Evolutionary conservation across 2,329 filamentous ascomycete genomes (phyloP), one percentile per base, ranked within the genome.

Genomic region (Penicillium concentricum): DNA sequence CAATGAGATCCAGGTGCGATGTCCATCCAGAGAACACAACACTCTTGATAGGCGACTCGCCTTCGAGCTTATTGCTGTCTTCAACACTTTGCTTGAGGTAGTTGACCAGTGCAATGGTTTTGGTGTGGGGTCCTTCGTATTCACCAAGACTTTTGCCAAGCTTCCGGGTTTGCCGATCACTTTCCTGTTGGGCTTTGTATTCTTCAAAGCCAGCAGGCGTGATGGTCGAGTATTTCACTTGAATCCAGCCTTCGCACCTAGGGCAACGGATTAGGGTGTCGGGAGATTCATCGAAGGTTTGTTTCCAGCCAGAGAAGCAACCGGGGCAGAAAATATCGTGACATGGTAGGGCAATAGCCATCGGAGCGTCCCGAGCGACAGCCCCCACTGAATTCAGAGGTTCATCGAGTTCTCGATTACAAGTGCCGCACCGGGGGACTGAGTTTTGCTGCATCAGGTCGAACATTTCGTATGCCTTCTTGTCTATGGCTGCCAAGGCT

Each of bases 1-100:
- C 87, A 64, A 99, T 96, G 20, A 99, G 84, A 71, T 97, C 92
- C 16, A 99, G 84, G 70, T 97, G 92, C 0, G 89, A 88, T 0
- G 94, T 97, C 92, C 94, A 97, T n/a, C 87, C 88, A 0, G 92
- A 96, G 75, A 97, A 97, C 7, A 99, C 87, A 15, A 99, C 92
- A 26, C 91, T 94, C 73, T 96, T 97, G 75, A 91, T 89, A 0
- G 92, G 92, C 0, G 85, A 83, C 68, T 92, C 85, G 12, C 83
- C 76, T 0, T 86, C 84, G 12, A 74, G 64, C 15, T 69, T 58
- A 44, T 72, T 67, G 37, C 82, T 81, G 69, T 87, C 84, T 0
- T 79, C 79, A 56, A 86, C 84, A 50, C 86, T 85, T 49, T 81
- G 79, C 1, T 89, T 74, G 8, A 99, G 82, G 60, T 91, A 87